Conservation (phyloP, 2,329 filamentous ascomycete genomes). For the Fulvia fulva region DNA sequence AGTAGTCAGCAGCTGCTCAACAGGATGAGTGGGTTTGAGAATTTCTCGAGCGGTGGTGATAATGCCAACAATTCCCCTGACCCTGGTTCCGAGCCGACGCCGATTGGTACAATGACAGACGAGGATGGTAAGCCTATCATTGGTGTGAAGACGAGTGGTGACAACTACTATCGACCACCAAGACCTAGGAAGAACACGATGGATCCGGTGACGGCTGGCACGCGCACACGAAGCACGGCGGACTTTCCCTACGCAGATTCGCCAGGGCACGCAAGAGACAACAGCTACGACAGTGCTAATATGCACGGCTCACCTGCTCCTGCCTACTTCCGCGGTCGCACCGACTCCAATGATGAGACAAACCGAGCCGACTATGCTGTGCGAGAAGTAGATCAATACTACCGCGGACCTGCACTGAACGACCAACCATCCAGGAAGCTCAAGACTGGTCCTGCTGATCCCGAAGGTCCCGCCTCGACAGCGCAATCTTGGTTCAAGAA, state of each 20-base stretch:
- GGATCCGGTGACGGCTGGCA: slow-evolving; percentile 47
- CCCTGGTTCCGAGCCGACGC: slow-evolving; percentile 11
- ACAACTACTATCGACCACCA: slow-evolving; percentile 87
- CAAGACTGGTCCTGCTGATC: slow-evolving; percentile 91
- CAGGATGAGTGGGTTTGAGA: slow-evolving; percentile 50
- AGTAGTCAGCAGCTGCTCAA: slow-evolving; percentile 61
- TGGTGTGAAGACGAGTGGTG: slow-evolving; percentile 20
- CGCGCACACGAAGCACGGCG: slow-evolving; percentile 38
- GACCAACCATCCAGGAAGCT: slow-evolving; percentile 77
- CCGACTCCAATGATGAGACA: slow-evolving; percentile 51
- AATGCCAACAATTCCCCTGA: slow-evolving; percentile 46
- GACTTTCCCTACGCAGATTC: slow-evolving; percentile 43
- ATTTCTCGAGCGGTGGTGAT: slow-evolving; percentile 54
- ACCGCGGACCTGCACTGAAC: slow-evolving; percentile 81
- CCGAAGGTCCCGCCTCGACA: slow-evolving; percentile 83
- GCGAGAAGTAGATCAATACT: slow-evolving; percentile 95
- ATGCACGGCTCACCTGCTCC: slow-evolving; percentile 48
- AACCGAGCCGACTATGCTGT: slow-evolving; percentile 76
- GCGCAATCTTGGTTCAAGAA: slow-evolving; percentile 85
- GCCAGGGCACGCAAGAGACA: slow-evolving; percentile 28
- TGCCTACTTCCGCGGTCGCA: slow-evolving; percentile 51
- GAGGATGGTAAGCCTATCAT: slow-evolving; percentile 7
- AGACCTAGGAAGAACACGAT: slow-evolving; percentile 64
- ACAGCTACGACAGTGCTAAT: slow-evolving; percentile 34
- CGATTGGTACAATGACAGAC: slow-evolving; percentile 2